Conservation (phyloP, 805 yeast genomes). For the Candida orba region DNA sequence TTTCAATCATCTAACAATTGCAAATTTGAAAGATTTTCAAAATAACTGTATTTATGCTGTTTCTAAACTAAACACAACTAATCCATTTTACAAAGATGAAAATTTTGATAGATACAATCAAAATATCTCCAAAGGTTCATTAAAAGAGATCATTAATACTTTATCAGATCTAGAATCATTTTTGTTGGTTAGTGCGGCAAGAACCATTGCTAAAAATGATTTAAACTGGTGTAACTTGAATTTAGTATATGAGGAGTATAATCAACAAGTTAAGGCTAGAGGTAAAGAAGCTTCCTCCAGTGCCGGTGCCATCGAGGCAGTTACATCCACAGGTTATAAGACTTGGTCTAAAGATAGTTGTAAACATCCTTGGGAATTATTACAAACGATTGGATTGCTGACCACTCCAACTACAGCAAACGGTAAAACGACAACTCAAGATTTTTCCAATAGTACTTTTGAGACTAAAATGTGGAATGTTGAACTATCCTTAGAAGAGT, state of each 20-base stretch:
- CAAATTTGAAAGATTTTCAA: constrained; percentile 47
- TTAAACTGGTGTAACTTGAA: constrained; percentile 65
- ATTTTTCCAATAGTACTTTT: constrained; percentile 13
- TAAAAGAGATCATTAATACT: constrained; percentile 24
- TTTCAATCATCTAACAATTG: constrained; percentile 49
- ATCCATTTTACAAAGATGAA: constrained; percentile 21
- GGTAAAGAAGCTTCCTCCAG: constrained; percentile 29
- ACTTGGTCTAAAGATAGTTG: constrained; percentile 57
- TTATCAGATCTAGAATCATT: constrained; percentile 69
- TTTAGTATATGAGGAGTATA: constrained; percentile 70
- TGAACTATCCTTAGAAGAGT: constrained; percentile 22
- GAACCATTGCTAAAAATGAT: constrained; percentile 55
- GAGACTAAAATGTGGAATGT: constrained; percentile 23
- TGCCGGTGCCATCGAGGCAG: constrained; percentile 17
- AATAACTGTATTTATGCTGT: constrained; percentile 38
- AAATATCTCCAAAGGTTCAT: constrained; percentile 24
- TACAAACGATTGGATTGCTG: constrained; percentile 27
- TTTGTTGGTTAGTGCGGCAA: constrained; percentile 65
- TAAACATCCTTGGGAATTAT: constrained; percentile 66
- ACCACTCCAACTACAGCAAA: constrained; percentile 10
- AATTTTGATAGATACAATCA: constrained; percentile 21
- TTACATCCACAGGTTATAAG: constrained; percentile 33
- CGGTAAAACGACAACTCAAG: constrained; percentile 4
- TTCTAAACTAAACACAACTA: constrained; percentile 22
- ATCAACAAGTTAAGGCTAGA: constrained; percentile 39